Evolutionary conservation across 2,329 filamentous ascomycete genomes (phyloP).

Genomic region (Calonectria pseudoturangicola): DNA sequence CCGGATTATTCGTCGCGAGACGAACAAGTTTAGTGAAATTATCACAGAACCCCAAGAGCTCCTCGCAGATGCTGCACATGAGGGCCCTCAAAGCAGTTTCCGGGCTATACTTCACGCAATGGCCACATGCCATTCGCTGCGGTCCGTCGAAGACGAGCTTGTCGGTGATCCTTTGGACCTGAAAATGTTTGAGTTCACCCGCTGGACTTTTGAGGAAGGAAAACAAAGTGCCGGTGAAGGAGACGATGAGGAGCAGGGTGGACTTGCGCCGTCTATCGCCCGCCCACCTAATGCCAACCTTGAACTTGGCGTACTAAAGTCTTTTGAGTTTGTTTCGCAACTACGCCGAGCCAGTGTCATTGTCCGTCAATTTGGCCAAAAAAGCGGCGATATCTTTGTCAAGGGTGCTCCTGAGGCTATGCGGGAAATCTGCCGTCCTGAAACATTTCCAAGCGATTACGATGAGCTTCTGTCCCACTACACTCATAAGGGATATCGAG

Average conservation of each 20-base stretch:
- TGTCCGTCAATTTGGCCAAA: constrained; percentile 89
- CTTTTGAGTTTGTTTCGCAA: constrained; percentile 96
- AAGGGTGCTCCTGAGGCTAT: constrained; percentile 98
- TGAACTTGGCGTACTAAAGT: constrained; percentile 92
- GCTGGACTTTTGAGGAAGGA: constrained; percentile 94
- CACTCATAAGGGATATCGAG: constrained; percentile 95
- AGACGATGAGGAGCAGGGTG: constrained; percentile 84
- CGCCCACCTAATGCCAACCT: constrained; percentile 83
- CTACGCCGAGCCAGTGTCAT: constrained; percentile 94
- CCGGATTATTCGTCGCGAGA: constrained; percentile 80
- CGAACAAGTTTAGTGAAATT: constrained; percentile 83
- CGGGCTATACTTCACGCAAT: constrained; percentile 90
- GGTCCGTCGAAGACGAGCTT: constrained; percentile 89
- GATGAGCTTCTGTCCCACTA: constrained; percentile 93
- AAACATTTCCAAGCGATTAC: constrained; percentile 91
- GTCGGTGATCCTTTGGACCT: constrained; percentile 95
- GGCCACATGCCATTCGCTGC: constrained; percentile 96
- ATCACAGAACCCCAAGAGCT: constrained; percentile 79
- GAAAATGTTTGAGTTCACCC: constrained; percentile 99
- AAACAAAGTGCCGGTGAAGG: constrained; percentile 78
- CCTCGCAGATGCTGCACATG: constrained; percentile 65
- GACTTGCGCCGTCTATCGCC: constrained; percentile 91
- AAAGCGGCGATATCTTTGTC: constrained; percentile 91
- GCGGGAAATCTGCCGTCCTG: constrained; percentile 90
- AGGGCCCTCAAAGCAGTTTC: constrained; percentile 58